Evolutionary conservation across 768 basidiomycete genomes (phyloP).

Genomic region (Fibroporia radiculosa): DNA sequence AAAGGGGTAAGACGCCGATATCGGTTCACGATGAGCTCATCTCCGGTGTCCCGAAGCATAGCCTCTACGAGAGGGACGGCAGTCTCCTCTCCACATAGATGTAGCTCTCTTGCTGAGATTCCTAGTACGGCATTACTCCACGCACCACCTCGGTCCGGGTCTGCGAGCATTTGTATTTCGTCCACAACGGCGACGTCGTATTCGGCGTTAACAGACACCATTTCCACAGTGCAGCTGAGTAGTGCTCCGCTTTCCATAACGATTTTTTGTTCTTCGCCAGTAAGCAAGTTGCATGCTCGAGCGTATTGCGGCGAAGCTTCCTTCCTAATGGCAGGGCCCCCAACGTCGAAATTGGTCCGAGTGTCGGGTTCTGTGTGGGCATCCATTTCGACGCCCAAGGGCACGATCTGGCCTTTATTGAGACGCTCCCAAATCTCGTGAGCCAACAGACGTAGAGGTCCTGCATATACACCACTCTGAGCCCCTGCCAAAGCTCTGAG

Average conservation of each 20-base stretch:
- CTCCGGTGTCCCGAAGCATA: constrained; percentile 70
- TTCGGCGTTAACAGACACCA: constrained; percentile 43
- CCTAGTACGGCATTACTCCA: constrained; percentile 86
- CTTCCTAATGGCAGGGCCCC: constrained; percentile 16
- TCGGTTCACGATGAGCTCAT: constrained; percentile 70
- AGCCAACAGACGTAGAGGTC: constrained; percentile 87
- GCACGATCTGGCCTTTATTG: constrained; percentile 84
- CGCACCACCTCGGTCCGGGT: constrained; percentile 64
- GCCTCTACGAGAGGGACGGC: constrained; percentile 73
- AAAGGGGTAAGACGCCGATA: constrained; percentile 88
- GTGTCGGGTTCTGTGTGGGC: constrained; percentile 28
- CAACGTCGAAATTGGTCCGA: constrained; percentile 29
- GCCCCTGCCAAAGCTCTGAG: constrained; percentile 81
- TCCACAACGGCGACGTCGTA: constrained; percentile 87
- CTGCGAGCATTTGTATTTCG: constrained; percentile 94
- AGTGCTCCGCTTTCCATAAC: constrained; percentile 50
- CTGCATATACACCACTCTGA: constrained; percentile 72
- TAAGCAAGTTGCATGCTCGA: constrained; percentile 76
- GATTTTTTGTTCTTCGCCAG: constrained; percentile 83
- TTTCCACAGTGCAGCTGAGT: constrained; percentile 89
- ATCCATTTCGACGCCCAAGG: constrained; percentile 48
- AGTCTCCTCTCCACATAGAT: constrained; percentile 93
- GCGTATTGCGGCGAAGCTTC: constrained; percentile 39
- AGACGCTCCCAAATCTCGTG: constrained; percentile 92
- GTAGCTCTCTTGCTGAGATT: constrained; percentile 69